These are phyloP conservation scores for Epichloe gansuensis DNA, from an alignment of 2,329 filamentous ascomycete species.

Conservation along the genomic window DNA sequence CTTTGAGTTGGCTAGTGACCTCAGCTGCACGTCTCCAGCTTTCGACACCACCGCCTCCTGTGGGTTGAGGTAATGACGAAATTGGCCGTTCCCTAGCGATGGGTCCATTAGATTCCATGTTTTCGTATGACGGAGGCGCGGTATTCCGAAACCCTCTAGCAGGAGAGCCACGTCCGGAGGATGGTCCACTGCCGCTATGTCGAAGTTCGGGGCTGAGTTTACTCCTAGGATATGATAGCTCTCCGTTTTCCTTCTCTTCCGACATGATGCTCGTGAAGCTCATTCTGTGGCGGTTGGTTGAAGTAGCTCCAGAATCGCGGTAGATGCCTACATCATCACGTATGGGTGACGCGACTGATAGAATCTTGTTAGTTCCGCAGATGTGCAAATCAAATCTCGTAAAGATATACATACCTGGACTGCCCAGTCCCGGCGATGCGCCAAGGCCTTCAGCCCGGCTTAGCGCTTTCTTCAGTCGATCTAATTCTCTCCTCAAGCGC, in stretches of 20 bases:
- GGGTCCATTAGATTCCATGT: slow-evolving; percentile 16
- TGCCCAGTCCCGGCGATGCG: slow-evolving; percentile 23
- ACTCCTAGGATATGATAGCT: slow-evolving; percentile 31
- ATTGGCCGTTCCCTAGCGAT: slow-evolving; percentile 20
- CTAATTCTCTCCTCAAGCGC: slow-evolving; percentile 73
- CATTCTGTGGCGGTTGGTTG: slow-evolving; percentile 36
- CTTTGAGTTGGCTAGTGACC: slow-evolving; percentile 94
- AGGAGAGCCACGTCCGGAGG: slow-evolving; percentile 46
- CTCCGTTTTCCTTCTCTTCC: slow-evolving; percentile 67
- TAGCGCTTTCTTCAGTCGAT: slow-evolving; percentile 81
- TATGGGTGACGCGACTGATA: slow-evolving; percentile 35
- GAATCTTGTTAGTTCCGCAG: not conserved
- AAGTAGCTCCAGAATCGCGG: slow-evolving; percentile 33
- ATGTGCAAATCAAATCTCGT: not conserved
- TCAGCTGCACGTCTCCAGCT: slow-evolving; percentile 96
- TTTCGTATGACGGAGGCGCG: slow-evolving; percentile 19
- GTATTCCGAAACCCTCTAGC: slow-evolving; percentile 39
- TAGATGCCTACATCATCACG: slow-evolving; percentile 49
- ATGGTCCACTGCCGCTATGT: slow-evolving; percentile 34
- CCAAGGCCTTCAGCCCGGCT: slow-evolving; percentile 44
- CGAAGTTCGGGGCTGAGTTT: slow-evolving; percentile 44
- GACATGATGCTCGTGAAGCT: slow-evolving; percentile 54
- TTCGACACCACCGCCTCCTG: slow-evolving; percentile 37
- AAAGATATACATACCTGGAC: slow-evolving; percentile 19
- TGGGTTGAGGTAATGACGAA: slow-evolving; percentile 23